Conservation (phyloP, 2,329 filamentous ascomycete genomes). For the Epichloe glyceriae region DNA sequence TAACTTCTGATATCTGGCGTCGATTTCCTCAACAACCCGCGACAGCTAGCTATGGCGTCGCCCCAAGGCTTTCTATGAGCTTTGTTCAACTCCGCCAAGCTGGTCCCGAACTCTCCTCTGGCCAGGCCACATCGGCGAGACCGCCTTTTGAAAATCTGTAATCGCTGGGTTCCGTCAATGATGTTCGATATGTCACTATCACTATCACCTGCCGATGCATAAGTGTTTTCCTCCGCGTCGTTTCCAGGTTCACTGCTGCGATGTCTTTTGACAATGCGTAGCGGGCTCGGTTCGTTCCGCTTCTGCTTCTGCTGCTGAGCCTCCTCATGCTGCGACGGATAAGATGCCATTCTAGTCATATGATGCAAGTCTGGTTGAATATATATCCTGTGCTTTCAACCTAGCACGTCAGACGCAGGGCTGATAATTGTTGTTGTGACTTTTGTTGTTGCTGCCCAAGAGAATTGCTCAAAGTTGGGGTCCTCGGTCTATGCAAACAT, state of each 20-base stretch:
- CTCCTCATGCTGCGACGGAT: not conserved
- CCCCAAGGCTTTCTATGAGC: conserved; percentile 6
- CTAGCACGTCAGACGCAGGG: not conserved
- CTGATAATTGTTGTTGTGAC: not conserved
- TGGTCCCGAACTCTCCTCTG: conserved; percentile 2
- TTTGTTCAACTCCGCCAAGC: conserved; percentile 6
- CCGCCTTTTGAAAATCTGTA: conserved; percentile 8
- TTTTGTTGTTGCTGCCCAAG: not conserved
- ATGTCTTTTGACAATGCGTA: conserved; percentile 35
- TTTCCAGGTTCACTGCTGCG: not conserved
- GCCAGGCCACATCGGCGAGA: not conserved
- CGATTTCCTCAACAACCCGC: conserved; percentile 6
- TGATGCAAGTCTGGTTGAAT: not conserved
- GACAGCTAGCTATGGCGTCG: conserved; percentile 8
- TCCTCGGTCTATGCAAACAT: not conserved
- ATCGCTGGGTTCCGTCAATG: not conserved
- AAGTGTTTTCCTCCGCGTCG: not conserved
- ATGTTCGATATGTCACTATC: conserved; percentile 1
- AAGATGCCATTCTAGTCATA: conserved; percentile 22
- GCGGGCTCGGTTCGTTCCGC: conserved; percentile 27
- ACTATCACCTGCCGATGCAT: not conserved
- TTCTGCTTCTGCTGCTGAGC: not conserved
- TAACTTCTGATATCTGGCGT: conserved; percentile 4
- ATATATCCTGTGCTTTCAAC: not conserved
- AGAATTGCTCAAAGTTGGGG: not conserved